Percentiles rank a stretch among this genome's conserved stretches.
Evolutionary conservation across 352 stramenopile genomes (phyloP).

Genomic region (Pythium vanterpoolii): DNA sequence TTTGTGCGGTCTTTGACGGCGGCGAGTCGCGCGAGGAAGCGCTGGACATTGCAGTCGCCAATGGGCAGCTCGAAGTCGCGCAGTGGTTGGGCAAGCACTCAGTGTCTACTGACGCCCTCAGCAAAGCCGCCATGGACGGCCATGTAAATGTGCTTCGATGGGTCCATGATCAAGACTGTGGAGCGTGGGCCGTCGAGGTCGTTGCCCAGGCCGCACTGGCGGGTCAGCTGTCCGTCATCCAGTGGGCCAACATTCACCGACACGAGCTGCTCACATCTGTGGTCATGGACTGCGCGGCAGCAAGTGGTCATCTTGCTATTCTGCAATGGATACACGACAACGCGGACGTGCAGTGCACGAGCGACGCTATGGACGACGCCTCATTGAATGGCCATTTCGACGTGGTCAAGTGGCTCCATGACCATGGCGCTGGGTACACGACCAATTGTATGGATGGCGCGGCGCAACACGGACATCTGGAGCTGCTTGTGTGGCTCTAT

Average conservation of each 20-base stretch:
- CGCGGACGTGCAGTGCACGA: constrained; percentile 10
- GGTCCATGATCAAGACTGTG: constrained; percentile 15
- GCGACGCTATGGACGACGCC: constrained; percentile 20
- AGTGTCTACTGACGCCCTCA: background rate
- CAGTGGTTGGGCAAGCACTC: constrained; percentile 6
- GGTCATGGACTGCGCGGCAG: constrained; percentile 21
- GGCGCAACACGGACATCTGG: constrained; percentile 20
- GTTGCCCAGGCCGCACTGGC: background rate
- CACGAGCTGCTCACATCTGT: constrained; percentile 16
- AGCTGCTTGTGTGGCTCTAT: constrained; percentile 26
- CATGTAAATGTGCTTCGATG: constrained; percentile 13
- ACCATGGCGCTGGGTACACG: constrained; percentile 24
- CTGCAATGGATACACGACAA: constrained; percentile 23
- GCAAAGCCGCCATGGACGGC: constrained; percentile 8
- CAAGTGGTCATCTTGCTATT: constrained; percentile 21
- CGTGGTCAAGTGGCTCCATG: constrained; percentile 24
- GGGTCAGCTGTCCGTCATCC: constrained; percentile 4
- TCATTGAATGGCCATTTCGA: constrained; percentile 17
- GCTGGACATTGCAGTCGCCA: constrained; percentile 1
- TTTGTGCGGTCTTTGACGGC: background rate
- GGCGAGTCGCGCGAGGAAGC: background rate
- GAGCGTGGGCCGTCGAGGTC: constrained; percentile 6
- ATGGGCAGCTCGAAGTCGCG: constrained; percentile 12
- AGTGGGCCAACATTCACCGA: constrained; percentile 23
- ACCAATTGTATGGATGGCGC: constrained; percentile 23